Evolutionary conservation across 768 basidiomycete species (phyloP), one percentile per base, ranked within the genome.

Genomic region (Lactifluus subvellereus): DNA sequence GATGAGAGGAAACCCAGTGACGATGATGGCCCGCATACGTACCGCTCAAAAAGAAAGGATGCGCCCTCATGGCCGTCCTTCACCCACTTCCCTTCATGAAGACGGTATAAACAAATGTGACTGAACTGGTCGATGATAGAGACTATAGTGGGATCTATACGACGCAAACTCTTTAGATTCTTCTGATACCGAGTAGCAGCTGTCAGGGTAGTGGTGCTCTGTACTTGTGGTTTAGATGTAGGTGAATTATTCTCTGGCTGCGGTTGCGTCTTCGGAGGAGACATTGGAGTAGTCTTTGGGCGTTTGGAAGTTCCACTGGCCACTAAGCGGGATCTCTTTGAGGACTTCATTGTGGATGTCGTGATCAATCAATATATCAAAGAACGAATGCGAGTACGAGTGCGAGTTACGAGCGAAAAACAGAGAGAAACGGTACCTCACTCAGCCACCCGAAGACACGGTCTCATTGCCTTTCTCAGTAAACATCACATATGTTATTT

Each of bases 11-110:
- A 14, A 20, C 14, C 32, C 14, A 16, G 55, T 0, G 43, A 64
- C 0, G 43, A 64, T 59, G 59, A 38, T 33, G 37, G 30, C 32
- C 57, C 42, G 33, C 51, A 42, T 37, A 77, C 83, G 67, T 68
- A 91, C 90, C 90, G 79, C 76, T 93, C 90, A 69, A 88, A 91
- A 67, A 94, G 77, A 75, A 94, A 93, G 85, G 93, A 90, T 75
- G 83, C 87, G n/a, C 91, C 91, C 72, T 94, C 91, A 71, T 75
- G 88, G 48, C 90, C 90, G 64, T 87, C 83, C 73, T 91, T 91
- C 73, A 85, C 84, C 91, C 91, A 94, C 70, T 84, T 86, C 69
- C 80, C 70, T 7, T 80, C 87, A 67, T 89, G 85, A 71, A 85
- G 81, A 71, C 88, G 85, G 69, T 91, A 91, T 58, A 91, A 77